Evolutionary conservation across 805 yeast genomes (phyloP), one percentile per base, ranked within the genome.

Genomic region (Isabelozyma pseudorhagii): DNA sequence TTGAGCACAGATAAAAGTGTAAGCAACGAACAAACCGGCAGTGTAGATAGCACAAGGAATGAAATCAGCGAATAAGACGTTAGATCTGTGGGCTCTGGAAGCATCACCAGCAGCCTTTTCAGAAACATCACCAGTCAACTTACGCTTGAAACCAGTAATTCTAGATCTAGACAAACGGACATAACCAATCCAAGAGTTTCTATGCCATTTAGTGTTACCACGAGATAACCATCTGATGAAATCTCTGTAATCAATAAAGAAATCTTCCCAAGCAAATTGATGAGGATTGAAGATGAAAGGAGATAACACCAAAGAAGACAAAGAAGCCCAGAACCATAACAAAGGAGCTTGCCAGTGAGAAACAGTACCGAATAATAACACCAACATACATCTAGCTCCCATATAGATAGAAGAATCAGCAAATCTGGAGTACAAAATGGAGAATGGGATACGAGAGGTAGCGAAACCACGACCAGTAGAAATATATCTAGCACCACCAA

Each of bases 261-360:
- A 93, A 72, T 92, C 97, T 67, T 85, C 88, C 92, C 96, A 87
- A 46, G 97, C 84, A 71, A 92, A 94, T 77, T 94, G 98, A 74
- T 93, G 97, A 44, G 99, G 99, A 74, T 94, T 94, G 83, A 90
- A 94, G 53, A 94, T 65, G 69, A 93, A 91, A 62, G 99, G 99
- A 45, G 98, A 86, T 59, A 90, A 82, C 74, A 90, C 80, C 74
- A 94, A 79, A 3, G 98, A 89, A 44, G 91, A 78, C 59, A 91
- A 76, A 15, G 96, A 87, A 51, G 94, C 86, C 97, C 98, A 94
- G 83, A 94, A 94, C 97, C 97, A 94, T 55, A 93, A 71, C 60
- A 94, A 77, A 41, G 97, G 89, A 21, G 97, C 87, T 72, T 89
- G 96, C 98, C 98, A 87, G 62, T 83, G 84, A 28, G 91, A 79